Conservation (phyloP, 306 rosid genomes). For the Prunus persica region DNA sequence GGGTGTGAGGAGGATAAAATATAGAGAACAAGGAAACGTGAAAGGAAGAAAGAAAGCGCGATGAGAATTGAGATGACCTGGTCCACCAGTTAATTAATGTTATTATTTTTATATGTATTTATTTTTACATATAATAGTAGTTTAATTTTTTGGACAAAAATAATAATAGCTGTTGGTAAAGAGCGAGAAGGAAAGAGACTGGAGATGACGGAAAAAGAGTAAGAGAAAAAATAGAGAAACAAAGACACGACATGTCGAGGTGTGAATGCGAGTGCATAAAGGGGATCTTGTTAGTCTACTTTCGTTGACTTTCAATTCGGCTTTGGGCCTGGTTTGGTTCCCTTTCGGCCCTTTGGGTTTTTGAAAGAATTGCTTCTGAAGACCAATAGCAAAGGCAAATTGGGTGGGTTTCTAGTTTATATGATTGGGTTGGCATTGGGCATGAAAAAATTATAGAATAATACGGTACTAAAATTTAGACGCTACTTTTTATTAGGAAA, state of each 20-base stretch:
- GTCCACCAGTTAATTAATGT: background rate
- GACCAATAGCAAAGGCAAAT: background rate
- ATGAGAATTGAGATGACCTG: background rate
- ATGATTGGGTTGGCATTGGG: too few species aligned
- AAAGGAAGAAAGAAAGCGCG: background rate
- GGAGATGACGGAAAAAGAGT: background rate
- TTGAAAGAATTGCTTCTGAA: background rate
- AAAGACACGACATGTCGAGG: constrained; percentile 6
- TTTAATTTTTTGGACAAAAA: background rate
- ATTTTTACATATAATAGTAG: background rate
- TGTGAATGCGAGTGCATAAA: background rate
- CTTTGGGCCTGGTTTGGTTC: background rate
- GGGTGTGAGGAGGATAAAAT: background rate
- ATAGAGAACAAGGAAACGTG: background rate
- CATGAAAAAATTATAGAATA: too few species aligned
- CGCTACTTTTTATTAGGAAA: too few species aligned
- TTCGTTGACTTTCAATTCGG: background rate
- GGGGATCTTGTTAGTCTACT: background rate
- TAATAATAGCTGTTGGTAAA: background rate
- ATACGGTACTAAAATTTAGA: too few species aligned
- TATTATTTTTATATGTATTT: background rate
- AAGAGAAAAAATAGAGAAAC: background rate
- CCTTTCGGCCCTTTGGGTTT: background rate
- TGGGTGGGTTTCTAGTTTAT: too few species aligned
- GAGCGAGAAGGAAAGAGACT: background rate